These are phyloP conservation scores for Pyrus pyrifolia DNA, from an alignment of 306 rosid species.

Conservation along the genomic window DNA sequence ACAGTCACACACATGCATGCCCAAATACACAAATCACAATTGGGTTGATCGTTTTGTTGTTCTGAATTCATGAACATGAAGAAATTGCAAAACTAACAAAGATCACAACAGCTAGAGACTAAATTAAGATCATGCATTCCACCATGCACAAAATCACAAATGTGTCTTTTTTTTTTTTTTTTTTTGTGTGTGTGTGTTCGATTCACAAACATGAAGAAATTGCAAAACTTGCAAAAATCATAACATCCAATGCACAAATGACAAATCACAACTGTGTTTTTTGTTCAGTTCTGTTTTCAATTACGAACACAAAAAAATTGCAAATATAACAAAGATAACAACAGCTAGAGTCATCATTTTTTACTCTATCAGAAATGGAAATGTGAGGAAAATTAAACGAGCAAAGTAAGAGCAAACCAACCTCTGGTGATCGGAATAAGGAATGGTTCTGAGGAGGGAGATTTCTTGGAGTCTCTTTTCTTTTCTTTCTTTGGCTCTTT, in stretches of 20 bases:
- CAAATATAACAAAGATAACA: not conserved
- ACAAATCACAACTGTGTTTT: not conserved
- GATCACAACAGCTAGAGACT: not conserved
- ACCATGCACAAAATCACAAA: not conserved
- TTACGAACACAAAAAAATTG: not conserved
- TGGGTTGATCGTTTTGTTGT: not conserved
- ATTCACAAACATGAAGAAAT: not conserved
- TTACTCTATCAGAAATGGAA: not conserved
- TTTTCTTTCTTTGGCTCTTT: slow-evolving; percentile 64
- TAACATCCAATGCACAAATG: not conserved
- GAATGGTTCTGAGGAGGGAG: slow-evolving; percentile 81
- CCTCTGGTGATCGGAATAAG: slow-evolving; percentile 89
- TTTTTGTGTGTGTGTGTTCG: not conserved
- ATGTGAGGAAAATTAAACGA: not conserved
- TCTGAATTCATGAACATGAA: not conserved
- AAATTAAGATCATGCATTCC: not conserved
- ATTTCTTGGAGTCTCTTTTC: slow-evolving; percentile 74
- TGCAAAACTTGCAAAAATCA: not conserved
- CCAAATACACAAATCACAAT: not conserved
- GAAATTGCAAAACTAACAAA: not conserved
- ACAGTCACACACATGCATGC: not conserved
- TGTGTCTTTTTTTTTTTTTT: not conserved
- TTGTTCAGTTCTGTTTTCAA: not conserved
- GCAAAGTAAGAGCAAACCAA: slow-evolving; percentile 5
- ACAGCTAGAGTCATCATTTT: not conserved